phyloP scores from a whole-genome alignment of 73 alveolate genomes.

The Stentor roeselii region DNA sequence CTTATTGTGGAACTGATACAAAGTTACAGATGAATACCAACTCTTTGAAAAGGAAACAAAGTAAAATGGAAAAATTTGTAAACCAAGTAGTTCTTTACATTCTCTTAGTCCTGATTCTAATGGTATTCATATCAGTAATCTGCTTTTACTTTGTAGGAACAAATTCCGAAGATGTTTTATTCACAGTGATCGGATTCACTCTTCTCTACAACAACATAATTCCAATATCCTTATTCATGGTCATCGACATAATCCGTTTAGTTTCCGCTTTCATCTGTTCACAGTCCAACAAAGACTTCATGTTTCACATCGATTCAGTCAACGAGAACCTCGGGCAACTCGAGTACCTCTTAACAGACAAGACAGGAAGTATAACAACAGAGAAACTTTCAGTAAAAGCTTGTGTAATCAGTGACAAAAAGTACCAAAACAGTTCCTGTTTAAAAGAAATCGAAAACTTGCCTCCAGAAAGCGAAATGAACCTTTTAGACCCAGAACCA shows the following conservation, averaged over 20 bases:
- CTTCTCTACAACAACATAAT: conserved; percentile 42
- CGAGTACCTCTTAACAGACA: conserved; percentile 59
- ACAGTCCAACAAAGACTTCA: neutral
- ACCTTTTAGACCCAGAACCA: neutral
- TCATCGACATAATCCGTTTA: conserved; percentile 45
- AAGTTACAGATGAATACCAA: conserved; percentile 35
- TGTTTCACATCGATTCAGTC: conserved; percentile 34
- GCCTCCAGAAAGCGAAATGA: neutral
- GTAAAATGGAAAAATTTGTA: conserved; percentile 44
- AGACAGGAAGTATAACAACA: conserved; percentile 75
- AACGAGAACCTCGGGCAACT: conserved; percentile 74
- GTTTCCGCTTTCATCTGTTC: neutral
- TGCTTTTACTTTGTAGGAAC: neutral
- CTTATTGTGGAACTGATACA: conserved; percentile 44
- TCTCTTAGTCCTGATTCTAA: conserved; percentile 28
- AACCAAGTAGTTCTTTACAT: conserved; percentile 32
- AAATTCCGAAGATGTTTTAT: neutral
- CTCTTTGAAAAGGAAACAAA: conserved; percentile 34
- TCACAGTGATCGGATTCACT: conserved; percentile 41
- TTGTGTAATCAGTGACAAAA: conserved; percentile 36
- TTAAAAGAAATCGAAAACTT: neutral
- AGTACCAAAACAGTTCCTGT: no score
- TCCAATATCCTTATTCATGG: conserved; percentile 46
- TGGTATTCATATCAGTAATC: conserved; percentile 33
- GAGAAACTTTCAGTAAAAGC: conserved; percentile 53